Evolutionary conservation across 164 flowering plant species (phyloP), one percentile per base, ranked within the genome.

Genomic region (Piper longum): DNA sequence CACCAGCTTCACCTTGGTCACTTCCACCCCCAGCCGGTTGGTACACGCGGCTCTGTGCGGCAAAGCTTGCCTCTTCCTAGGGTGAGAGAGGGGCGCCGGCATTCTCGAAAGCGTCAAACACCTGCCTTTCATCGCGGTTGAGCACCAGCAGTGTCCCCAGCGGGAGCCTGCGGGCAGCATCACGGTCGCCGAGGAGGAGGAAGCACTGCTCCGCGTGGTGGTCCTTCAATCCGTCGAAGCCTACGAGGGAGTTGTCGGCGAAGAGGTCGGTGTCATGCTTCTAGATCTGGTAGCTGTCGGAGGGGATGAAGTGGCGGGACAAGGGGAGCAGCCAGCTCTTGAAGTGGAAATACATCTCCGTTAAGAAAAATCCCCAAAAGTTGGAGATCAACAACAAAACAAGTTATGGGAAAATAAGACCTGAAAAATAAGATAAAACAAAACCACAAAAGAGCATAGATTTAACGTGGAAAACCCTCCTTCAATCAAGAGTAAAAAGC

Each of bases 261-360:
- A 97, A 79, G 52, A 93, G 85, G 65, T 85, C 82, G 0, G 87
- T 92, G 54, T 81, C 97, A 62, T 88, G 85, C 67, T 93, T 93
- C 99, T 97, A 93, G 76, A 93, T 84, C 73, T 71, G 77, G 78
- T 90, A 93, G 4, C 96, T 93, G 43, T 93, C 97, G 12, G 97
- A 90, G 0, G 99, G 99, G 7, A 96, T n/a, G n/a, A n/a, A n/a
- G n/a, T n/a, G n/a, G n/a, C n/a, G n/a, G n/a, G n/a, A 84, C 70
- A 93, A 91, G 0, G 97, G 99, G 39, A 93, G 84, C 4, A 93
- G 79, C 4, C 97, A 93, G 80, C 95, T 85, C 76, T 93, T 96
- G 67, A 90, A 93, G 64, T 88, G 98, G 69, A 93, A 93, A 3
- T 88, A 80, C 43, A 93, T 86, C 79, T 89, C 98, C 90, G n/a